Conservation (phyloP, 768 basidiomycete species). For the Chalciporus sphaerocephalus region DNA sequence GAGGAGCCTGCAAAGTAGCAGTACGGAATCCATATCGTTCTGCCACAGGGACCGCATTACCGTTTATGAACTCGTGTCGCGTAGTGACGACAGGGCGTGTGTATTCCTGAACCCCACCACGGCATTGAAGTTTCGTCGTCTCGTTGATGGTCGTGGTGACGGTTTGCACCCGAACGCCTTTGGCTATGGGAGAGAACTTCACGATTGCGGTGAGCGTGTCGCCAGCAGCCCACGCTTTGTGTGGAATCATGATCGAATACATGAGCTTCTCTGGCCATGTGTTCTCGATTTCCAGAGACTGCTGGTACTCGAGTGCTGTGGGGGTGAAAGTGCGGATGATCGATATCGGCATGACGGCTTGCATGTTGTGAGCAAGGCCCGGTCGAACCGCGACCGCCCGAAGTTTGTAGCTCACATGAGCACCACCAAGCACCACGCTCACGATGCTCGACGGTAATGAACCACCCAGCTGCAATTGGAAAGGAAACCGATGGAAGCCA, state of each 20-base stretch:
- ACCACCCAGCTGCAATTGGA: constrained; percentile 81
- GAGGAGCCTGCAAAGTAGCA: neutral
- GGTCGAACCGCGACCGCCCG: constrained; percentile 79
- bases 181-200: constrained; percentile 83
- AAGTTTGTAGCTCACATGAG: constrained; percentile 81
- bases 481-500: constrained; percentile 91
- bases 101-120: constrained; percentile 54
- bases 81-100: constrained; percentile 55
- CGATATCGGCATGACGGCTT: constrained; percentile 54
- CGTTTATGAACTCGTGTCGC: constrained; percentile 66
- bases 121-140: constrained; percentile 56
- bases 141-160: constrained; percentile 73
- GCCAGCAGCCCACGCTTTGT: constrained; percentile 93
- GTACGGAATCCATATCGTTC: constrained; percentile 12
- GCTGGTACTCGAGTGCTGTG: constrained; percentile 92
- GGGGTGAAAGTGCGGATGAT: constrained; percentile 70
- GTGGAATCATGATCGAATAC: constrained; percentile 90
- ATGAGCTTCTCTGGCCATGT: constrained; percentile 97
- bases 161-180: constrained; percentile 71
- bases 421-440: constrained; percentile 52
- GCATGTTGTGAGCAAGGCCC: constrained; percentile 67
- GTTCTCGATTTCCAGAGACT: constrained; percentile 92
- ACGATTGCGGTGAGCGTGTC: constrained; percentile 76
- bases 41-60: constrained; percentile 42
- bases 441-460: constrained; percentile 74